Evolutionary conservation across 176 grass and related monocot species (phyloP), one percentile per base, ranked within the genome.

Genomic region (Aegilops sharonensis): DNA sequence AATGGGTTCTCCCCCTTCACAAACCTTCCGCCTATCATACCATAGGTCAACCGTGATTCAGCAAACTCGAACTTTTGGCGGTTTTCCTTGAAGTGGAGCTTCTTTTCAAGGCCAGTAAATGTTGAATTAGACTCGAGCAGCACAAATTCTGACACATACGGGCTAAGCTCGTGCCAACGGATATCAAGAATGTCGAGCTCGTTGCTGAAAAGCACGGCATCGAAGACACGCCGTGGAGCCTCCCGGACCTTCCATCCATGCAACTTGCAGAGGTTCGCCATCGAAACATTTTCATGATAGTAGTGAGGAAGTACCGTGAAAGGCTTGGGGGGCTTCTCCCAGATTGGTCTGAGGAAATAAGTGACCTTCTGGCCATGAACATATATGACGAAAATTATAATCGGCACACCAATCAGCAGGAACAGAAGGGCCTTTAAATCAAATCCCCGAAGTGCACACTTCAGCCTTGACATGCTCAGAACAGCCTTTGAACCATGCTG

Each of bases 1-100:
- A 97, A 97, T 30, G 95, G 95, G 87, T 97, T 97, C 70, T 97
- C 95, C 32, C 95, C 95, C 81, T 97, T 94, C 62, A 94, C 86
- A 68, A 94, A 94, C 59, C 95, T 89, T 27, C 95, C 95, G 4
- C 92, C 92, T 68, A 97, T 75, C 62, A 62, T 92, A 17, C 95
- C 95, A 64, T 97, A 97, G 40, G 95, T 97, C 88, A 97, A 75
- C 84, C 88, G 85, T 7, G 95, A 97, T 61, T 97, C 86, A 2
- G 87, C 90, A 86, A 97, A 97, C 39, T 87, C 71, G 83, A 97
- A 97, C 47, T 23, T 81, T 11, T 78, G 77, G 4, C 81, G 88
- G 84, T 83, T 88, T 66, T 94, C 79, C 79, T 90, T 88, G 67
- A 97, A 97, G 68, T 86, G 80, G n/a, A 97, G 95, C 30, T 83